These are phyloP conservation scores for Scheffersomyces segobiensis DNA, from an alignment of 1,139 yeast species.

Conservation along the genomic window DNA sequence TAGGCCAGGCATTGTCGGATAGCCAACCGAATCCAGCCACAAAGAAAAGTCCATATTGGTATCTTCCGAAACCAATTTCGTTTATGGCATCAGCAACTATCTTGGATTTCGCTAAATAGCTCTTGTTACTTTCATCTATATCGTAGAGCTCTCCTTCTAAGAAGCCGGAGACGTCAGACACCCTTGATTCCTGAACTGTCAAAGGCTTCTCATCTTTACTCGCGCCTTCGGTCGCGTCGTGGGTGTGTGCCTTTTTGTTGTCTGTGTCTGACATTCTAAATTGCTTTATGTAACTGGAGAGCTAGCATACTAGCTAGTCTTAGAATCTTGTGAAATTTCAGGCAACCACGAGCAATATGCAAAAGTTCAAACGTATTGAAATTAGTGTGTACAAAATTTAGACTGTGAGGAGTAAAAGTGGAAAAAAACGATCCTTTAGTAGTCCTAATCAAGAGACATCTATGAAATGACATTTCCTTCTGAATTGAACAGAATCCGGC, in stretches of 20 bases:
- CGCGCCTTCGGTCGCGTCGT: conserved; percentile 1
- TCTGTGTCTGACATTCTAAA: background rate
- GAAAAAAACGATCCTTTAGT: background rate
- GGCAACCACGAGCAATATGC: too few relatives aligned
- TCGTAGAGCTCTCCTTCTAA: conserved; percentile 9
- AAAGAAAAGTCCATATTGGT: conserved; percentile 40
- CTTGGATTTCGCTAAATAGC: conserved; percentile 35
- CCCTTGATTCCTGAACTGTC: conserved; percentile 2
- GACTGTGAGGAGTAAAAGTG: background rate
- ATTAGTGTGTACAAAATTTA: too few relatives aligned
- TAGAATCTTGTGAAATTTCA: background rate
- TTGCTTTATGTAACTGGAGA: background rate
- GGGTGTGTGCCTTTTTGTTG: conserved; percentile 2
- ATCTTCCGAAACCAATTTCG: conserved; percentile 43
- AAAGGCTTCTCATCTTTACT: conserved; percentile 3
- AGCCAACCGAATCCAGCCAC: conserved; percentile 50
- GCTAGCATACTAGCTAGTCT: too few relatives aligned
- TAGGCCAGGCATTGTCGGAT: conserved; percentile 47
- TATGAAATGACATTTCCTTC: background rate
- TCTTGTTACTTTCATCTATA: conserved; percentile 12
- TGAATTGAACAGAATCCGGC: too few relatives aligned
- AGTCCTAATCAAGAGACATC: background rate
- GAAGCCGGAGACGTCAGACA: conserved; percentile 7
- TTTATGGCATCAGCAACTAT: conserved; percentile 37
- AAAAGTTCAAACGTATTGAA: too few relatives aligned